Evolutionary conservation across 2,329 filamentous ascomycete species (phyloP), one percentile per base, ranked within the genome.

Genomic region (Alternaria viburni): DNA sequence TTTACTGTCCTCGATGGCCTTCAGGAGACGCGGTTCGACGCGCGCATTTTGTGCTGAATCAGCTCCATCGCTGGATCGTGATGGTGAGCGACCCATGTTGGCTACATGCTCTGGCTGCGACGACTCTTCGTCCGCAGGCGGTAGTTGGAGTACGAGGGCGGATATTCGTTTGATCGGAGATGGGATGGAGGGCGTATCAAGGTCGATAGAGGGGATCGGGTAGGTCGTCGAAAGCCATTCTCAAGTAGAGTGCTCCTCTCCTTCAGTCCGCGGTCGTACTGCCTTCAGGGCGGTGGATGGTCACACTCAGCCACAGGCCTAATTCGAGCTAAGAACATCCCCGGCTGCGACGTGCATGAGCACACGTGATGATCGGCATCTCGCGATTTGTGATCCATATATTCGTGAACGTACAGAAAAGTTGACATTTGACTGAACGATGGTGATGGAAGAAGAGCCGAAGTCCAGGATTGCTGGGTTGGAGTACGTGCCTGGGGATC

Each of bases 1-100:
- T 36, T 70, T 70, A 43, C 66, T 61, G 25, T 78, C 72, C 61
- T 79, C 77, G 61, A 79, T 75, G 6, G 77, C 77, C 30, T 74
- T 75, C n/a, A 80, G 65, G 4, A 80, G 72, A 12, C 76, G 73
- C 32, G 76, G 77, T 61, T 80, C 77, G 46, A 74, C 66, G 62
- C 77, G 77, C 10, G 62, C 55, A 21, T 71, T 65, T 17, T 73
- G 72, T 19, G 69, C 66, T 5, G 75, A 72, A n/a, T 69, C 69
- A 25, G 65, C 77, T 61, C 76, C 77, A 55, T 80, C 76, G 59
- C 75, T 79, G 15, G 74, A 78, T 66, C 74, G 76, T 26, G 76
- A 78, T 28, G 74, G 76, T 54, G 76, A 77, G 30, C 76, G 76
- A 10, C 72, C 71, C 77, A 80, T 80, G 45, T 44, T 57, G 49